phyloP scores from a whole-genome alignment of 1,284 basidiomycete species.

The Pyrrhoderma lamaoense region DNA sequence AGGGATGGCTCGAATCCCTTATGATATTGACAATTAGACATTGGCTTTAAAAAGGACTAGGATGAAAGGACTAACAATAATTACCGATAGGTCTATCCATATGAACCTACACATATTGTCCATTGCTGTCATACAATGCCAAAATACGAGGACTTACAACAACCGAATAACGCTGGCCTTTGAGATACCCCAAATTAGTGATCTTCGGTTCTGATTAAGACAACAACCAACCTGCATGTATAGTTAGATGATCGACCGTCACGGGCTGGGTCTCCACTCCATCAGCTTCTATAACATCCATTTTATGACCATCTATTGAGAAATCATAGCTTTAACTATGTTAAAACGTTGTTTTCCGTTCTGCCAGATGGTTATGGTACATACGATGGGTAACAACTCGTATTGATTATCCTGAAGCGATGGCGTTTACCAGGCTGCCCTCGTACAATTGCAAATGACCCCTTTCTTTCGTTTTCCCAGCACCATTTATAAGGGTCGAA shows the following conservation, averaged over 20 bases:
- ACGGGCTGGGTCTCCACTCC: constrained; percentile 30
- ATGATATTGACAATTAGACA: background rate
- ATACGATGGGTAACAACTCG: constrained; percentile 9
- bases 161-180: constrained; percentile 32
- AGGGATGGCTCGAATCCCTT: constrained; percentile 22
- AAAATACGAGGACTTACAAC: constrained; percentile 28
- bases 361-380: background rate
- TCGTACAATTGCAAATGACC: constrained; percentile 27
- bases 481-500: constrained; percentile 46
- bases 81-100: constrained; percentile 26
- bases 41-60: background rate
- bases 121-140: constrained; percentile 22
- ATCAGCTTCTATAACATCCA: constrained; percentile 36
- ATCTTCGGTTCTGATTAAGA: background rate
- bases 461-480: constrained; percentile 27
- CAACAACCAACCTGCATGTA: constrained; percentile 22
- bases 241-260: constrained; percentile 27
- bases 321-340: constrained; percentile 17
- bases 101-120: background rate
- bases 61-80: constrained; percentile 30
- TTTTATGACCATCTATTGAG: constrained; percentile 20
- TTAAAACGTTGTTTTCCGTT: background rate
- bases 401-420: constrained; percentile 24
- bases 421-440: constrained; percentile 25
- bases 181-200: constrained; percentile 27